Evolutionary conservation across 768 basidiomycete genomes (phyloP).

Genomic region (Agaricus subrufescens): DNA sequence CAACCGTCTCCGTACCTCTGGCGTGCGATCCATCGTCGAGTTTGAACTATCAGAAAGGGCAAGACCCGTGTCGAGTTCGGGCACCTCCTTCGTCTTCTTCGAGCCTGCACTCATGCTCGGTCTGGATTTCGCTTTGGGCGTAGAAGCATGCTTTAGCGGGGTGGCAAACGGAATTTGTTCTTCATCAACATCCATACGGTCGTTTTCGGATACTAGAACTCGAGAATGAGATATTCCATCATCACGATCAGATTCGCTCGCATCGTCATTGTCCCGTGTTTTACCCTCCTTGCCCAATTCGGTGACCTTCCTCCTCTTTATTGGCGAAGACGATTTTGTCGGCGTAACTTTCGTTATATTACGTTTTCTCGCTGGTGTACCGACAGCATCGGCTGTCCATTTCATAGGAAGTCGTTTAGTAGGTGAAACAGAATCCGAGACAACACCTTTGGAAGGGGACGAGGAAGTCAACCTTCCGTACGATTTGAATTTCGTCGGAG

Average conservation of each 20-base stretch:
- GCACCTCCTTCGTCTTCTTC: background rate
- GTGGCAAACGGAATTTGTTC: background rate
- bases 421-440: background rate
- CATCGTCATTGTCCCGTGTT: background rate
- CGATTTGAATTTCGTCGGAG: background rate
- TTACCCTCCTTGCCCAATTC: slow-evolving; percentile 10
- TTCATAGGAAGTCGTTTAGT: background rate
- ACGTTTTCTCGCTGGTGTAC: background rate
- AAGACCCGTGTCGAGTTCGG: background rate
- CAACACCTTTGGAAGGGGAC: background rate
- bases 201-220: background rate
- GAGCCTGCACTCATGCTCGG: slow-evolving; percentile 6
- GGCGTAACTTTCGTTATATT: background rate
- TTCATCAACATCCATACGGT: too few relatives aligned
- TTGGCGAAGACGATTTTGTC: background rate
- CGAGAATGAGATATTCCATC: background rate
- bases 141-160: slow-evolving; percentile 8
- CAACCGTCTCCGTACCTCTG: background rate
- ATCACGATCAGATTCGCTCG: background rate
- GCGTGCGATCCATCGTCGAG: slow-evolving; percentile 1
- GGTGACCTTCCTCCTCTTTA: background rate
- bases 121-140: too few relatives aligned
- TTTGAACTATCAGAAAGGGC: slow-evolving; percentile 13
- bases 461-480: slow-evolving; percentile 8
- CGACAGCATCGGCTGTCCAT: background rate